Evolutionary conservation across 2,329 filamentous ascomycete species (phyloP).

Genomic region (Periconia digitata): DNA sequence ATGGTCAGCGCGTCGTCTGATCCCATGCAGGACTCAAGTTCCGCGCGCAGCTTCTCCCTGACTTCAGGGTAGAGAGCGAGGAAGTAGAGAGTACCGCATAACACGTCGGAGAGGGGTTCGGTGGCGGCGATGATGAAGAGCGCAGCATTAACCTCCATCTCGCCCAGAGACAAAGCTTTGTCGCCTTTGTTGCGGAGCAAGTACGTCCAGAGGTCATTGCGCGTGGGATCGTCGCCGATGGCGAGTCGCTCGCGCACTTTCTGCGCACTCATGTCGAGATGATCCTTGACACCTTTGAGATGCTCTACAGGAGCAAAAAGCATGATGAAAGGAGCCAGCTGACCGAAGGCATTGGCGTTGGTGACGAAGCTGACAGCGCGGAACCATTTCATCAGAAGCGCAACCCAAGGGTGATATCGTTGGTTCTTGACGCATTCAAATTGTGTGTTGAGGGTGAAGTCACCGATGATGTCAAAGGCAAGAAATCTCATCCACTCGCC

Average conservation of each 20-base stretch:
- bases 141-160: constrained; percentile 5
- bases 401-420: constrained; percentile 37
- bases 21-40: not conserved
- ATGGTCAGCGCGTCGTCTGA: not conserved
- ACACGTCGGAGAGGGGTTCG: not conserved
- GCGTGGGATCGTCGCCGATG: constrained; percentile 1
- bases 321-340: constrained; percentile 6
- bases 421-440: constrained; percentile 37
- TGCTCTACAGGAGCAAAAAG: not conserved
- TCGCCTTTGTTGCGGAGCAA: constrained; percentile 6
- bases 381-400: constrained; percentile 6
- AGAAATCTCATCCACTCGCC: constrained; percentile 38
- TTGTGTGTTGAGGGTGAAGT: constrained; percentile 42
- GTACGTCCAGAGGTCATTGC: constrained; percentile 7
- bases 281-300: constrained; percentile 2
- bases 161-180: constrained; percentile 3
- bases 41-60: not conserved
- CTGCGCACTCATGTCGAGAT: constrained; percentile 6
- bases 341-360: not conserved
- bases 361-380: not conserved
- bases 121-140: not conserved
- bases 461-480: constrained; percentile 45
- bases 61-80: not conserved
- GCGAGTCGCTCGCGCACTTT: constrained; percentile 3
- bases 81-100: not conserved